Conservation (phyloP, 306 rosid genomes). For the Acacia confusa region DNA sequence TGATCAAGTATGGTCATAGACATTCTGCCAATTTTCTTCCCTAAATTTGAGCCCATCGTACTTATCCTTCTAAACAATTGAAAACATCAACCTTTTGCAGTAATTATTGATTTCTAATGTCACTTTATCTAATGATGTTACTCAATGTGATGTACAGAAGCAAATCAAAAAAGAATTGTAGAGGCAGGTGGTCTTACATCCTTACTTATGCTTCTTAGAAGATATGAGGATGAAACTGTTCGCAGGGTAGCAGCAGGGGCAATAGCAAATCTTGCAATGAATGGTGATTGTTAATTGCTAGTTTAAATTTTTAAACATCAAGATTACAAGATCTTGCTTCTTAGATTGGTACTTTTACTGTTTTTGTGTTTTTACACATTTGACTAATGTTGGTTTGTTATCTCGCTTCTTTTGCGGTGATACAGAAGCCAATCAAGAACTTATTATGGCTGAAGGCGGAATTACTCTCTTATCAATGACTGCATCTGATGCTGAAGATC, state of each 20-base stretch:
- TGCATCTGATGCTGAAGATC: slow-evolving; percentile 96
- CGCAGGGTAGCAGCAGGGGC: slow-evolving; percentile 99
- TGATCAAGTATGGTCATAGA: not conserved
- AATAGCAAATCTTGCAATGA: slow-evolving; percentile 98
- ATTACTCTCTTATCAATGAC: slow-evolving; percentile 84
- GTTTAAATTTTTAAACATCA: slow-evolving; percentile 4
- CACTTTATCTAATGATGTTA: slow-evolving; percentile 25
- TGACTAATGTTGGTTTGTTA: slow-evolving; percentile 23
- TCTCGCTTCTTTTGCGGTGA: slow-evolving; percentile 38
- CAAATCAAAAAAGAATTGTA: slow-evolving; percentile 89
- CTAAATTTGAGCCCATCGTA: slow-evolving; percentile 15
- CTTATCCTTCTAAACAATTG: not conserved
- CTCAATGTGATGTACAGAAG: slow-evolving; percentile 62
- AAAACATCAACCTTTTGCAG: not conserved
- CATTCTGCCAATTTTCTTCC: not conserved
- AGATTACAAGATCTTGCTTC: slow-evolving; percentile 23
- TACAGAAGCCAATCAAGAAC: slow-evolving; percentile 96
- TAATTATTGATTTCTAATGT: slow-evolving; percentile 10
- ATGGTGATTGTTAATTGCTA: slow-evolving; percentile 53
- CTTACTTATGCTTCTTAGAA: slow-evolving; percentile 93
- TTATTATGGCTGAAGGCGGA: slow-evolving; percentile 92
- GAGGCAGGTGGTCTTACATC: slow-evolving; percentile 97
- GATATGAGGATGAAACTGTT: slow-evolving; percentile 93
- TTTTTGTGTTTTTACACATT: slow-evolving; percentile 5
- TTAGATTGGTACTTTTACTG: slow-evolving; percentile 22